Evolutionary conservation across 129 eudicot species (phyloP).

Genomic region (Pseudognaphalium luteoalbum): DNA sequence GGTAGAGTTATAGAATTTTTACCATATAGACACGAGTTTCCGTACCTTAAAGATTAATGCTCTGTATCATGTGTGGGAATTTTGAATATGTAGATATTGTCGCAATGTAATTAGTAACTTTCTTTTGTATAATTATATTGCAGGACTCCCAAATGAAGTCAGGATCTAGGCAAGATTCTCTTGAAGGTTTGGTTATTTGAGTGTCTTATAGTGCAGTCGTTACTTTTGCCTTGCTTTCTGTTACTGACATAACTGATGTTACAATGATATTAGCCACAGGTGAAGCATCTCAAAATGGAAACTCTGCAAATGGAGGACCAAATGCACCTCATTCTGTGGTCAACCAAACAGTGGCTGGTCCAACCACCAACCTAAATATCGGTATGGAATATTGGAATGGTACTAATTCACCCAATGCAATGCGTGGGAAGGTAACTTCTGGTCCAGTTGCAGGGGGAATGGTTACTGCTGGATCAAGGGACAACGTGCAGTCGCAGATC

Average conservation of each 20-base stretch:
- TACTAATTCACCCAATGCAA: constrained; percentile 53
- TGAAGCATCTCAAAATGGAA: constrained; percentile 80
- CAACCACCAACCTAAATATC: constrained; percentile 82
- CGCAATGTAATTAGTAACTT: not conserved
- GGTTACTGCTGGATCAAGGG: constrained; percentile 65
- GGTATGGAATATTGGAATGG: constrained; percentile 96
- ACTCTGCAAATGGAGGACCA: constrained; percentile 66
- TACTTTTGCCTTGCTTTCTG: constrained; percentile 8
- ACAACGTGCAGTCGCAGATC: constrained; percentile 65
- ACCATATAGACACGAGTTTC: no score
- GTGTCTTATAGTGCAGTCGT: not conserved
- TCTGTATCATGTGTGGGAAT: not conserved
- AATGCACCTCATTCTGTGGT: constrained; percentile 52
- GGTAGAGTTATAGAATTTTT: no score
- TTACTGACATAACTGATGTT: constrained; percentile 21
- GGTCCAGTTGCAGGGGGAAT: constrained; percentile 67
- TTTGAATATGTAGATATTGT: not conserved
- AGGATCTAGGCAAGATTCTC: constrained; percentile 68
- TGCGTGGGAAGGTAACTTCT: constrained; percentile 61
- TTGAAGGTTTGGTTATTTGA: constrained; percentile 53
- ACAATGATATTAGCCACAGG: constrained; percentile 44
- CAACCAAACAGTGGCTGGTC: constrained; percentile 69
- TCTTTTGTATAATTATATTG: constrained; percentile 1
- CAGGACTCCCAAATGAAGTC: constrained; percentile 88
- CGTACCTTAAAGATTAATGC: no score